phyloP scores from a whole-genome alignment of 345 rosid species.

The Citrus trifoliata region DNA sequence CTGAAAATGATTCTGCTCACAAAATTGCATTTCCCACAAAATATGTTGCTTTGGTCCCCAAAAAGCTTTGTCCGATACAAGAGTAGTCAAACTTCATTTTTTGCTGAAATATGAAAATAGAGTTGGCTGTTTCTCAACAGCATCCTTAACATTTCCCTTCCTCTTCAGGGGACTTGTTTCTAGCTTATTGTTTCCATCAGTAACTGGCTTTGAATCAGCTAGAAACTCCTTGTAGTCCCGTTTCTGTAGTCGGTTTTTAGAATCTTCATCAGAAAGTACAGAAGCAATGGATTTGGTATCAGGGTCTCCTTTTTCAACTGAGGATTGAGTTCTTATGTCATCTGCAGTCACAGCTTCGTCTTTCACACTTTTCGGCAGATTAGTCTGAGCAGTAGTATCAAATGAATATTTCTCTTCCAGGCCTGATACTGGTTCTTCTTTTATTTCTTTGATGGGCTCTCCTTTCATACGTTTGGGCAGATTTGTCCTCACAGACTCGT shows the following conservation, averaged over 20 bases:
- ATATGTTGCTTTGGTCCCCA: neutral
- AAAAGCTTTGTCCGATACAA: neutral
- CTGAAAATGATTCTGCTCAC: neutral
- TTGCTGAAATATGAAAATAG: conserved; percentile 58
- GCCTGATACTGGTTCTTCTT: neutral
- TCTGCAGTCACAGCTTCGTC: conserved; percentile 21
- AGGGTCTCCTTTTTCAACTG: conserved; percentile 4
- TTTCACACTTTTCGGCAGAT: neutral
- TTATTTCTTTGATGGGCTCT: conserved; percentile 10
- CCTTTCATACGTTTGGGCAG: conserved; percentile 18
- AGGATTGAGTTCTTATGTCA: conserved; percentile 8
- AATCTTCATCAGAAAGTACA: conserved; percentile 10
- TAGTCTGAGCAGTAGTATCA: conserved; percentile 3
- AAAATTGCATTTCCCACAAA: neutral
- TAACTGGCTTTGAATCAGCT: conserved; percentile 29
- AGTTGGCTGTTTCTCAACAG: conserved; percentile 53
- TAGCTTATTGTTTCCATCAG: conserved; percentile 11
- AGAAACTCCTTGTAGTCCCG: conserved; percentile 35
- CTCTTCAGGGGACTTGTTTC: conserved; percentile 34
- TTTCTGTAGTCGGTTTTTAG: conserved; percentile 32
- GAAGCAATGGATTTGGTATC: conserved; percentile 14
- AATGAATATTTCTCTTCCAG: neutral
- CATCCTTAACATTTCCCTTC: conserved; percentile 36
- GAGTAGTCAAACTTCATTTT: conserved; percentile 15
- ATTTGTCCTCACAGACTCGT: conserved; percentile 11